A percentile compares a stretch with the other conserved stretches of the same genome.
These are phyloP conservation scores for Salvia hispanica DNA, from an alignment of 257 asterid species.

Conservation along the genomic window DNA sequence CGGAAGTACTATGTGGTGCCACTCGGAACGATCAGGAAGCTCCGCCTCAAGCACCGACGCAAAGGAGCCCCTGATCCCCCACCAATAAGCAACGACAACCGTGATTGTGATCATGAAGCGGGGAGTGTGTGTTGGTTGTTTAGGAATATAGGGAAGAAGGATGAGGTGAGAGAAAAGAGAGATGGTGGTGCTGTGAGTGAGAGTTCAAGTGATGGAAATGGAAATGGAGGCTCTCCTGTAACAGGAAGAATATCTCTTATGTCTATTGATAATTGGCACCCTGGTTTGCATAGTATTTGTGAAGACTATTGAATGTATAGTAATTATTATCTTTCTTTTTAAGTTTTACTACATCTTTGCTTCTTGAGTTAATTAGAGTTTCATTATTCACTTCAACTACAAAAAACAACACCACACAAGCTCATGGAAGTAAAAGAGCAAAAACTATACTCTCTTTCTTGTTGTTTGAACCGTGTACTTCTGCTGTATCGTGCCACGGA, in stretches of 20 bases:
- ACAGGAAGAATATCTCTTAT: constrained; percentile 41
- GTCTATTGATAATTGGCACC: constrained; percentile 44
- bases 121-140: constrained; percentile 41
- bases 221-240: constrained; percentile 31
- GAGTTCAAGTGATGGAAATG: neutral
- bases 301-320: constrained; percentile 25
- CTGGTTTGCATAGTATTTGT: constrained; percentile 37
- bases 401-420: too few species aligned
- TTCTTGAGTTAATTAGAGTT: too few species aligned
- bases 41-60: constrained; percentile 43
- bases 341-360: too few species aligned
- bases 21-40: constrained; percentile 52
- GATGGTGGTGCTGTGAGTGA: neutral
- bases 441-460: too few species aligned
- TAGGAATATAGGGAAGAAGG: constrained; percentile 16
- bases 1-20: constrained; percentile 66
- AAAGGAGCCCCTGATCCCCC: neutral
- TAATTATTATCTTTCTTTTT: too few species aligned
- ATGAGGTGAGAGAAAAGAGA: neutral
- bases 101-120: neutral
- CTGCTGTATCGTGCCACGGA: too few species aligned
- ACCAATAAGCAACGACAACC: neutral
- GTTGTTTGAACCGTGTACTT: too few species aligned
- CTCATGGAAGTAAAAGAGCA: too few species aligned
- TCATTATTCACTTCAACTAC: too few species aligned